Base-by-base conservation (phyloP, 176 grass and related monocot genomes). In the Cocos nucifera region DNA sequence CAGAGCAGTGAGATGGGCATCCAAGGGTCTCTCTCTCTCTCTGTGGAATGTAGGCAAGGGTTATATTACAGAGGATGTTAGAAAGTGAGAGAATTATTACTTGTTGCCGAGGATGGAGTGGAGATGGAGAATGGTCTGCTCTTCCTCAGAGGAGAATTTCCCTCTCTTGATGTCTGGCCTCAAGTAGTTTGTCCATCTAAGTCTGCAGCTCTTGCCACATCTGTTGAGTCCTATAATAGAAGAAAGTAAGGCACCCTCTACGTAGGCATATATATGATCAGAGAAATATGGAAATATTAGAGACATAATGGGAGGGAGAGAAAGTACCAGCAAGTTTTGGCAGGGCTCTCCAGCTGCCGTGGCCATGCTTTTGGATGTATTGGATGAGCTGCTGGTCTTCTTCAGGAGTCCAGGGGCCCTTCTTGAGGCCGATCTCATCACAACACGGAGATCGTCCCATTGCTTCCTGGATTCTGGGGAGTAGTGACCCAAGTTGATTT, bases 151-250 rank as follows among this genome's bases (percentile, higher is more conserved):
- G 7, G 63, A 53, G 49, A 65, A 65, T 16, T 25, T 65, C 22
- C 63, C 63, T 65, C 63, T 65, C 17, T 65, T 65, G 49, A 65
- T 65, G 15, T 65, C 63, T 19, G 63, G 63, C 49, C 63, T 65
- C 22, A 65, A 51, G 5, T 65, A 65, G 63, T 65, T 65, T 17
- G 63, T 65, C 63, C 63, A 65, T 53, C 63, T 17, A 17, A 65
- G 22, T 15, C 63, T 51, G 39, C 63, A 65, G 22, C 63, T 65
- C 49, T 65, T 65, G 16, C 63, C 63, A 52, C 63, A 65, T 26
- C 63, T 51, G 12, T 65, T 53, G 21, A 65, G 21, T 65, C 63
- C 63, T 65, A 44, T 44, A 44, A 44, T 44, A 44, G 35, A 44
- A 12, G 2, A 14, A 44, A 12, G 35, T 44, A 44, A 44, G 35